Conservation (phyloP, 139 green algal species). For the Closterium sp. region DNA sequence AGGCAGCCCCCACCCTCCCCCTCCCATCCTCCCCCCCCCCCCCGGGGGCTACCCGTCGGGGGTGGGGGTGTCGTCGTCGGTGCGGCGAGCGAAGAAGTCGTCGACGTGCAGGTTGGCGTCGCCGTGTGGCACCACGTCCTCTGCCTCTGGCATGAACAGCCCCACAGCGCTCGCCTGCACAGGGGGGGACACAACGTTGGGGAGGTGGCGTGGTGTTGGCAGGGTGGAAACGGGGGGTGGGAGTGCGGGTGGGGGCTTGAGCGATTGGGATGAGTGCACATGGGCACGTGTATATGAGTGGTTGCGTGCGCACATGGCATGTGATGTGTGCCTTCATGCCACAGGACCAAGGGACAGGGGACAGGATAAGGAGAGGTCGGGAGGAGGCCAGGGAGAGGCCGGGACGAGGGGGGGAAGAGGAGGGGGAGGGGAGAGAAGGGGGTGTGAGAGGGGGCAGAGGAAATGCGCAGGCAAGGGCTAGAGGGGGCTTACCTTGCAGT, state of each 20-base stretch:
- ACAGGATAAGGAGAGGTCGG: too few species aligned
- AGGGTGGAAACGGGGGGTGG: neutral
- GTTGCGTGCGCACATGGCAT: too few species aligned
- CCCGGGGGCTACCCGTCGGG: too few species aligned
- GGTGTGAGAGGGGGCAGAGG: neutral
- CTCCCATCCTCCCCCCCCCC: too few species aligned
- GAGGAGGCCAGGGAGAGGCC: too few species aligned
- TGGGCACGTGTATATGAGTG: neutral
- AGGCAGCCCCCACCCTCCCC: too few species aligned
- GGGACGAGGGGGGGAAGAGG: neutral
- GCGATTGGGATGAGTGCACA: neutral
- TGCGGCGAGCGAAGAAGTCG: slow-evolving; percentile 39
- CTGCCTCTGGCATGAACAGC: slow-evolving; percentile 48
- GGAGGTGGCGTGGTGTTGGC: too few species aligned
- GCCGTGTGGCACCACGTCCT: slow-evolving; percentile 39
- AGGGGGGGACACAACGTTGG: neutral
- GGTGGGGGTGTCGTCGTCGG: neutral
- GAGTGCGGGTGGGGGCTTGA: neutral
- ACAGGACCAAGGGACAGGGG: too few species aligned
- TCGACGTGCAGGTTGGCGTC: slow-evolving; percentile 44
- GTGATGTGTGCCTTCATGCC: too few species aligned
- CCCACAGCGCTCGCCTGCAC: slow-evolving; percentile 17
- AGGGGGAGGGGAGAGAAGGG: too few species aligned
- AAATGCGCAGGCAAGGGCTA: too few species aligned
- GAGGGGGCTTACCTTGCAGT: slow-evolving; percentile 32